Conservation (phyloP, 1,284 basidiomycete species). For the Cerrena zonata region DNA sequence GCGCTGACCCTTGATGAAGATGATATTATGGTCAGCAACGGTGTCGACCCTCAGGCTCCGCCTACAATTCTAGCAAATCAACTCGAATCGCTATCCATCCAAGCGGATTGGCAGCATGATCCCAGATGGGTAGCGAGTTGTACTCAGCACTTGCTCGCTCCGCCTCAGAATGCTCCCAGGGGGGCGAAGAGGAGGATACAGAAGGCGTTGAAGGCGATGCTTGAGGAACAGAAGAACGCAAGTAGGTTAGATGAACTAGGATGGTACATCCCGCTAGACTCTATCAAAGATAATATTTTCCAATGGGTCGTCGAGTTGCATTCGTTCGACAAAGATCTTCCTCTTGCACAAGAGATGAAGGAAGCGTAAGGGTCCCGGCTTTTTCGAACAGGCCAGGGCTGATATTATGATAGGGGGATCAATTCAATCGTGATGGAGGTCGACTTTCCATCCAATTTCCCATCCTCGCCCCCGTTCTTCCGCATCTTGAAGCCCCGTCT, state of each 20-base stretch:
- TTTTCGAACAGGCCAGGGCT: slow-evolving; percentile 4
- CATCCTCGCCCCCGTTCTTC: slow-evolving; percentile 57
- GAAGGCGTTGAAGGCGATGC: slow-evolving; percentile 47
- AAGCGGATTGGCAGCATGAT: slow-evolving; percentile 51
- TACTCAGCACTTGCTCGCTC: slow-evolving; percentile 43
- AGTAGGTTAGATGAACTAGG: slow-evolving; percentile 46
- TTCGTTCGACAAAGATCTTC: slow-evolving; percentile 52
- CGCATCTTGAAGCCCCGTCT: slow-evolving; percentile 58
- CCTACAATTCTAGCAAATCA: background rate
- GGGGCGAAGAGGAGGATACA: slow-evolving; percentile 49
- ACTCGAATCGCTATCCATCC: background rate
- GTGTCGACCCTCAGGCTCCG: slow-evolving; percentile 2
- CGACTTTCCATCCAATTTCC: slow-evolving; percentile 52
- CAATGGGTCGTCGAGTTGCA: slow-evolving; percentile 67
- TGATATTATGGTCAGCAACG: slow-evolving; percentile 40
- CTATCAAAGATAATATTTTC: slow-evolving; percentile 58
- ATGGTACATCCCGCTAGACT: slow-evolving; percentile 56
- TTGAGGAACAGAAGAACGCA: slow-evolving; percentile 50
- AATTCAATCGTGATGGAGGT: slow-evolving; percentile 63
- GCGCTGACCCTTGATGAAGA: slow-evolving; percentile 42
- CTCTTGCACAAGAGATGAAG: slow-evolving; percentile 50
- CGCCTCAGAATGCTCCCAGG: slow-evolving; percentile 45
- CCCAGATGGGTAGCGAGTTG: slow-evolving; percentile 40
- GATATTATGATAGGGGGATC: slow-evolving; percentile 31
- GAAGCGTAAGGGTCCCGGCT: slow-evolving; percentile 34